Base-by-base conservation (phyloP, 2,329 filamentous ascomycete genomes). In the Colletotrichum coccodes region DNA sequence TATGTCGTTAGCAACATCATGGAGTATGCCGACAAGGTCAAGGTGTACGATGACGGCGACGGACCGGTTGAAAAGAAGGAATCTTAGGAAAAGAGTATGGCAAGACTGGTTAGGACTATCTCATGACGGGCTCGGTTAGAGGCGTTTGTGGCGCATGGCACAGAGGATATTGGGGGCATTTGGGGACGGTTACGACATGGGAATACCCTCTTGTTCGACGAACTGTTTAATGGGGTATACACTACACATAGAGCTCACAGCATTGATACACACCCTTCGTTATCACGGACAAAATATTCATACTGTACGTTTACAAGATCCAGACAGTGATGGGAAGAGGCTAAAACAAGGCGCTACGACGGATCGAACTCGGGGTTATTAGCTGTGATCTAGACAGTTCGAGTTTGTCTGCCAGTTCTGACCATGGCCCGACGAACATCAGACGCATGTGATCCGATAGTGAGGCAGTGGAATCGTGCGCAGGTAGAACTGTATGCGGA, bases 21-120 rank as follows among this genome's bases (percentile, higher is more conserved):
- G 40, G 88, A 94, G 75, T 98, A 98, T 79, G 90, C 94, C 0
- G 91, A 92, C 38, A 94, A 90, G 74, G 93, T 98, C 30, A 90
- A 93, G 81, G 90, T 98, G 52, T 93, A 89, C 73, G 93, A 96
- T 66, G 90, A 94, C 18, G 79, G 40, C 61, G 72, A 71, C 57
- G 54, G 57, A 38, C 52, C 26, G 21, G 50, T 36, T 47, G n/a
- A 64, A 44, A 44, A 60, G 30, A 16, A 50, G n/a, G 16, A 18
- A 9, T 11, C 57, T 11, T 42, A 26, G 42, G 6, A 42, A 21
- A 32, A 54, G 16, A 34, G 16, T 52, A 57, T 18, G 53, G 38
- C 34, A 61, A 38, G n/a, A 26, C 28, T 30, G 34, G 16, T 34
- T 30, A 36, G 28, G 28, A 52, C 14, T 42, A 42, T 38, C 28